Evolutionary conservation across 768 basidiomycete species (phyloP).

Genomic region (Hebeloma cylindrosporum): DNA sequence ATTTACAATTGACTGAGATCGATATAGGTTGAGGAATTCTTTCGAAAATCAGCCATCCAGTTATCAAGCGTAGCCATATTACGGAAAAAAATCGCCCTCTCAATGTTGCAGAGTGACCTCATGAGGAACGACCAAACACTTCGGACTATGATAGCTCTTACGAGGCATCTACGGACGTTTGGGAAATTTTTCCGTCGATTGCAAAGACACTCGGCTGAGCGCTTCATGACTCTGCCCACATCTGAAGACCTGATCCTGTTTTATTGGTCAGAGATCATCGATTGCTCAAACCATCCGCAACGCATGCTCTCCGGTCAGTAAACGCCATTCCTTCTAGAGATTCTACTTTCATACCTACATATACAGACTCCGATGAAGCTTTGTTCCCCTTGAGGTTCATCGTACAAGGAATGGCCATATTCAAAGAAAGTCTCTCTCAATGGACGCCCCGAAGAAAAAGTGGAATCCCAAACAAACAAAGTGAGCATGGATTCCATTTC

Average conservation of each 20-base stretch:
- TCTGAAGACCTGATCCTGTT: constrained; percentile 71
- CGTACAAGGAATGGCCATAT: constrained; percentile 83
- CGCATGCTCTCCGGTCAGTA: constrained; percentile 56
- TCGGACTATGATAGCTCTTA: constrained; percentile 55
- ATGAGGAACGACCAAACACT: constrained; percentile 36
- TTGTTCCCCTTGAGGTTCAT: constrained; percentile 77
- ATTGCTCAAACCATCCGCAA: constrained; percentile 57
- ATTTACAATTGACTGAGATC: constrained; percentile 4
- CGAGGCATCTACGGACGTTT: constrained; percentile 66
- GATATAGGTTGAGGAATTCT: constrained; percentile 58
- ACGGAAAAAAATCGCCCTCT: constrained; percentile 53
- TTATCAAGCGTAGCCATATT: constrained; percentile 54
- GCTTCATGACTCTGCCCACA: constrained; percentile 62
- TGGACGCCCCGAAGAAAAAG: constrained; percentile 70
- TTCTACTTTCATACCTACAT: not conserved
- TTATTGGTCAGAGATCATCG: constrained; percentile 79
- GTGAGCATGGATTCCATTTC: constrained; percentile 34
- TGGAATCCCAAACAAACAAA: constrained; percentile 57
- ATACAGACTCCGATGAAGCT: constrained; percentile 58
- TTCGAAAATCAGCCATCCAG: constrained; percentile 57
- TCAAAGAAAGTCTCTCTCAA: constrained; percentile 78
- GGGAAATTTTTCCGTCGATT: constrained; percentile 81
- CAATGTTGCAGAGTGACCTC: constrained; percentile 36
- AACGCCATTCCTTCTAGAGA: not conserved
- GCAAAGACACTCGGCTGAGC: constrained; percentile 57